Base-by-base conservation (phyloP, 306 rosid genomes). In the Cicer chorassanicum region DNA sequence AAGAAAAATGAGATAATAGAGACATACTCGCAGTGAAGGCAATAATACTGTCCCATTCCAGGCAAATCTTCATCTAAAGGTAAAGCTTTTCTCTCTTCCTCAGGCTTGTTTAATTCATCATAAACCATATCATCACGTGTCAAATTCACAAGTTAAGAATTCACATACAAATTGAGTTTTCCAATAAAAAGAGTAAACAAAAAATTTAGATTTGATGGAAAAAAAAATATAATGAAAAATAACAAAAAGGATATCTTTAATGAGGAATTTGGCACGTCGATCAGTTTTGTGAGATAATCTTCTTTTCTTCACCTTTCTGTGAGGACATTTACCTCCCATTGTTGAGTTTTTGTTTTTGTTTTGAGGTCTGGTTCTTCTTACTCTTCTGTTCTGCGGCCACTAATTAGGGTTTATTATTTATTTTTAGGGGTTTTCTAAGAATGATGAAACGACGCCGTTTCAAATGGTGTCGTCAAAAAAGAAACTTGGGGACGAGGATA, bases 291-390 rank as follows among this genome's bases (percentile, higher is more conserved):
- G 92, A 39, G 98, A 91, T 72, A 86, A 89, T 72, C 93, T 86
- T 73, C 99, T 85, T 68, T 92, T 94, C 85, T 85, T 94, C 6
- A 92, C 97, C 54, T 65, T 51, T 81, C 97, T 85, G 80, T 94
- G 97, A 2, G 99, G 99, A 82, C 97, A 94, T 78, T 91, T 94
- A 0, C 99, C 99, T 10, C 99, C 99, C 99, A 94, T 93, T 21
- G 57, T 78, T 77, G 40, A 24, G 73, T 41, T 8, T 55, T 72
- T 50, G 74, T 69, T 74, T 16, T 16, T 15, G 21, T 56, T 11
- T 21, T 14, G 49, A 42, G 34, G 14, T 11, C 29, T 45, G 10
- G 1, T 50, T 55, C 48, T 15, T 50, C 64, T 15, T 18, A 5
- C 18, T 48, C 55, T 18, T 53, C 75, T 36, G 5, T 4, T 29